A percentile compares a stretch with the other conserved stretches of the same genome.
phyloP scores from a whole-genome alignment of 192 early-diverging fungal genomes.

The Dimargaris xerosporica region DNA sequence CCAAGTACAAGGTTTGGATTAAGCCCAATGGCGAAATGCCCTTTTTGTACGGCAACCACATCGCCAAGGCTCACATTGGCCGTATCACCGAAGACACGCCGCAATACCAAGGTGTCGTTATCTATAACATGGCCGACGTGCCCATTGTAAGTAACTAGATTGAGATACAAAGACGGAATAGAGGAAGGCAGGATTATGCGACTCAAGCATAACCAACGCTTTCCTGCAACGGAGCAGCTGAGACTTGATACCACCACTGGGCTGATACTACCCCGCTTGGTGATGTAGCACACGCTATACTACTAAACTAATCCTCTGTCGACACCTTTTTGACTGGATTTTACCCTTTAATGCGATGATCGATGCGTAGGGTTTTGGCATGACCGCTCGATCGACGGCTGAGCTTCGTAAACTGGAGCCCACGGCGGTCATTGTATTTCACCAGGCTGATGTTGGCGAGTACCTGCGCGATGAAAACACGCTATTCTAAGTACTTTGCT shows the following conservation, averaged over 20 bases:
- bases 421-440: slow-evolving; percentile 85
- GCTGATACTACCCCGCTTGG: too few species aligned
- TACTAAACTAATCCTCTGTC: too few species aligned
- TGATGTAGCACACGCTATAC: too few species aligned
- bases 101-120: slow-evolving; percentile 91
- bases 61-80: slow-evolving; percentile 93
- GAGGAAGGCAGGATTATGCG: too few species aligned
- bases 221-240: too few species aligned
- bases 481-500: slow-evolving; percentile 32
- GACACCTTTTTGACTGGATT: too few species aligned
- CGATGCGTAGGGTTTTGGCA: slow-evolving; percentile 65
- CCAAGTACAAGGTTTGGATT: slow-evolving; percentile 97
- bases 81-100: slow-evolving; percentile 97
- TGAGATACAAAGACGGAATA: too few species aligned
- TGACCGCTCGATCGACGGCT: slow-evolving; percentile 82
- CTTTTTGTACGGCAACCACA: slow-evolving; percentile 95
- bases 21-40: slow-evolving; percentile 99
- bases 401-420: slow-evolving; percentile 89
- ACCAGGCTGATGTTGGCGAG: slow-evolving; percentile 97
- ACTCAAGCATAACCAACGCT: too few species aligned
- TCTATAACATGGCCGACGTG: slow-evolving; percentile 86
- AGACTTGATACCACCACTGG: too few species aligned
- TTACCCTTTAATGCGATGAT: too few species aligned
- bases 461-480: slow-evolving; percentile 73
- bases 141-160: slow-evolving; percentile 39